These are phyloP conservation scores for Lyophyllum shimeji DNA, from an alignment of 768 basidiomycete species.

Conservation along the genomic window DNA sequence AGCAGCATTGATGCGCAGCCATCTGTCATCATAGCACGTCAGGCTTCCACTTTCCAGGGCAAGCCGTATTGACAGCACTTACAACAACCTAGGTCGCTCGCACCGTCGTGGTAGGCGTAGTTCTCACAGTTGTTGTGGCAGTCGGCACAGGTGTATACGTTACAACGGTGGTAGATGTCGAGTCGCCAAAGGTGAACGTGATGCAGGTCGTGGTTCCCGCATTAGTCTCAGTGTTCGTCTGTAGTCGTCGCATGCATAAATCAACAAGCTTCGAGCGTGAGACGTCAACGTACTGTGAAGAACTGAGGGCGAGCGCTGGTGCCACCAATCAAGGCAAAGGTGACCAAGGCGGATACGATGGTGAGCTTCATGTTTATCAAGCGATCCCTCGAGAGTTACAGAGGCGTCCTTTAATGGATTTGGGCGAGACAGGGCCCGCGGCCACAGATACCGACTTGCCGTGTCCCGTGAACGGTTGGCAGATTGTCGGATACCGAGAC, in stretches of 20 bases:
- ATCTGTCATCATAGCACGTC: neutral
- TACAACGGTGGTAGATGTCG: neutral
- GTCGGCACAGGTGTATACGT: neutral
- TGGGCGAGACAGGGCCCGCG: neutral
- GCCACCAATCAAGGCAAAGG: neutral
- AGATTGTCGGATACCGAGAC: neutral
- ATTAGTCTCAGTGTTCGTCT: constrained; percentile 1
- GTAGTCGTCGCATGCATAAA: neutral
- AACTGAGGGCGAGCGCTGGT: constrained; percentile 1
- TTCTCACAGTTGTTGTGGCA: neutral
- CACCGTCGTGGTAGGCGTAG: neutral
- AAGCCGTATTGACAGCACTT: neutral
- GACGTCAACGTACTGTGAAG: neutral
- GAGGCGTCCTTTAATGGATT: neutral
- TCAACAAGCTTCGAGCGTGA: neutral
- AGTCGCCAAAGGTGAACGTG: constrained; percentile 1
- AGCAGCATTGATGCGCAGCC: neutral
- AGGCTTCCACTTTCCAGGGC: neutral
- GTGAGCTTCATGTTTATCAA: constrained; percentile 1
- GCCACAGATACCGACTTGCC: neutral
- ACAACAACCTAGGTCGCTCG: neutral
- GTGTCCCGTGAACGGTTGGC: neutral
- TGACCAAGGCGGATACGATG: neutral
- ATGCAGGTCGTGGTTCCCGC: constrained; percentile 4
- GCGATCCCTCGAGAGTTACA: neutral